Evolutionary conservation across 306 rosid species (phyloP).

Genomic region (Cucumis hystrix): DNA sequence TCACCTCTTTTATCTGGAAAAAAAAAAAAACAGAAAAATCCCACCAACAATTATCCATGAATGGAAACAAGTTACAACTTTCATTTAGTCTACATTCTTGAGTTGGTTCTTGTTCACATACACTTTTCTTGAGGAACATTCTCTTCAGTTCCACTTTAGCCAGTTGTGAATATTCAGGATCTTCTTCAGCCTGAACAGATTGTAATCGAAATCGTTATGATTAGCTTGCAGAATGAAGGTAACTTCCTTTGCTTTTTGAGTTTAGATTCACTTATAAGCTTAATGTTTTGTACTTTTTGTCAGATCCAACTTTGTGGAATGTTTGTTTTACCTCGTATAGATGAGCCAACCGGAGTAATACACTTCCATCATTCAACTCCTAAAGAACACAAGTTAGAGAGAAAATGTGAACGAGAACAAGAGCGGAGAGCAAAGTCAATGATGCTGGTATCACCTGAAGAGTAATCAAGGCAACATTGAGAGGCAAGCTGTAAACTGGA

Average conservation of each 20-base stretch:
- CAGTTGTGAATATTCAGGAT: constrained; percentile 39
- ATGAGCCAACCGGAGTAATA: constrained; percentile 80
- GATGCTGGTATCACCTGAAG: constrained; percentile 44
- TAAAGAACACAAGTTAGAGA: constrained; percentile 15
- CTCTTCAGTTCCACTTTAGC: constrained; percentile 70
- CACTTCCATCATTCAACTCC: constrained; percentile 68
- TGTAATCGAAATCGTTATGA: constrained; percentile 5
- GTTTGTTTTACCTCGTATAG: constrained; percentile 53
- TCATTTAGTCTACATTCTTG: background rate
- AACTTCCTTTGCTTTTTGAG: background rate
- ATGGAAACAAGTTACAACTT: background rate
- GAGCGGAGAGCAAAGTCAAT: background rate
- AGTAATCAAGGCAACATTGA: constrained; percentile 69
- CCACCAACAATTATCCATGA: background rate
- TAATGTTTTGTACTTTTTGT: background rate
- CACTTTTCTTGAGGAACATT: constrained; percentile 45
- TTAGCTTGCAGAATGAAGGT: background rate
- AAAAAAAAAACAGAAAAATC: background rate
- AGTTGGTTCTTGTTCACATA: constrained; percentile 9
- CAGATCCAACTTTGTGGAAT: background rate
- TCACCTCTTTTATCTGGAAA: constrained; percentile 39
- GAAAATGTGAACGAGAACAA: background rate
- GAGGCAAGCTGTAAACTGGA: constrained; percentile 59
- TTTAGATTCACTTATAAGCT: background rate
- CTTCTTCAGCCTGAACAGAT: constrained; percentile 43